Base-by-base conservation (phyloP, 208 protist genomes). In the Crithidia expoeki region DNA sequence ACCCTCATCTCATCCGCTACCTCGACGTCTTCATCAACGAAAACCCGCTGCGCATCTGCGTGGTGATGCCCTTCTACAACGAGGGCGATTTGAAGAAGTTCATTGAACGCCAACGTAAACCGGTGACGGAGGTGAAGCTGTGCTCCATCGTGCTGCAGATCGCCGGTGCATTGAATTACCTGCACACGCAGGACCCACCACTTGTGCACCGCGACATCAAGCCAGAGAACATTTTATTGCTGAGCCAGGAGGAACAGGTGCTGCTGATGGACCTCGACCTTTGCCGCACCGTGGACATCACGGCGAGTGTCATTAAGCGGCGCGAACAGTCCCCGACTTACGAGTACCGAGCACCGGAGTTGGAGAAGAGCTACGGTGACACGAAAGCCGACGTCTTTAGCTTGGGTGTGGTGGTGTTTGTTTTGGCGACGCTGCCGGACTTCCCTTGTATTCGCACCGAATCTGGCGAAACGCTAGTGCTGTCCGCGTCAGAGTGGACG, bases 181-280 rank as follows among this genome's bases (percentile, higher is more conserved):
- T 97, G 64, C 90, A 96, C 72, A 77, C 68, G 25, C 86, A 88
- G 50, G 70, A 70, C 21, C 92, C 92, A 27, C 89, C 92, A 30
- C 66, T 97, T 21, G 83, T 92, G 58, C 93, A 97, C 49, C 77
- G 86, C 16, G 93, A 97, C 68, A 85, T 97, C 34, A 97, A 97
- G 67, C 93, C 89, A 0, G 90, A 95, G 47, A 97, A 97, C 72
- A 84, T 97, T 32, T 61, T 97, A 17, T 44, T 97, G 30, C 69
- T 93, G 16, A 89, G 86, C 64, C 79, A 93, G 36, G 79, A 88
- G 65, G 85, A 93, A 62, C 89, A 94, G 63, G 90, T 93, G 25
- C 77, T 97, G 58, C 76, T 97, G 21, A 93, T 95, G 85, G 92
- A 97, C 70, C 68, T 97, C 0, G 92, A 97, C 65, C 60, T 92